Evolutionary conservation across 352 stramenopile genomes (phyloP).

Genomic region (Pythium guiyangense): DNA sequence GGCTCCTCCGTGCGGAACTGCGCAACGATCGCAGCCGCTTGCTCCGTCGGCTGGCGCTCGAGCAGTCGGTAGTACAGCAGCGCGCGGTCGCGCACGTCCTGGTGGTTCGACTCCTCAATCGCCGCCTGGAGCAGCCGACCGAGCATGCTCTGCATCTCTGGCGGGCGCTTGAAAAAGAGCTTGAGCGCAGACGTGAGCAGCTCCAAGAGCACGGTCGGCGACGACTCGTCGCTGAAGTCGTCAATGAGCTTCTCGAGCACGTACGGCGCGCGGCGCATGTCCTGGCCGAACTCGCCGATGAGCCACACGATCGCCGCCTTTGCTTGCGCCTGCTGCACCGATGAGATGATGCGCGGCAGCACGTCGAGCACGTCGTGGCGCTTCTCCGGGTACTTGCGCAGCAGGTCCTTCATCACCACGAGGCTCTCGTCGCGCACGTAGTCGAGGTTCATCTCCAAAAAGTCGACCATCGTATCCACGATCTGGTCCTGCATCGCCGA

Average conservation of each 20-base stretch:
- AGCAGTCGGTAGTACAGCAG: slow-evolving; percentile 98
- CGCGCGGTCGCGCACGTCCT: slow-evolving; percentile 96
- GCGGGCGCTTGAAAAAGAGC: slow-evolving; percentile 97
- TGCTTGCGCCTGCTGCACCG: slow-evolving; percentile 74
- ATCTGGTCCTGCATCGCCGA: slow-evolving; percentile 82
- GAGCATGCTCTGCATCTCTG: slow-evolving; percentile 98
- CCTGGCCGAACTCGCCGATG: slow-evolving; percentile 95
- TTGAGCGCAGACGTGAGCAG: slow-evolving; percentile 96
- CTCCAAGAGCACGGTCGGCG: slow-evolving; percentile 89
- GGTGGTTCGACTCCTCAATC: slow-evolving; percentile 94
- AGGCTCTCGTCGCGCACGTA: slow-evolving; percentile 96
- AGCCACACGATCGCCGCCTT: slow-evolving; percentile 96
- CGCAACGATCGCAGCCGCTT: slow-evolving; percentile 86
- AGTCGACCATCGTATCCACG: slow-evolving; percentile 94
- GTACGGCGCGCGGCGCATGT: slow-evolving; percentile 93
- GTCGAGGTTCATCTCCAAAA: slow-evolving; percentile 95
- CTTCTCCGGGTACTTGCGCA: slow-evolving; percentile 95
- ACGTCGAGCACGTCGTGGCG: slow-evolving; percentile 89
- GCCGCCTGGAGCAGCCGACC: slow-evolving; percentile 91
- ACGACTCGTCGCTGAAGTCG: slow-evolving; percentile 89
- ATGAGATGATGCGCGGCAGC: slow-evolving; percentile 64
- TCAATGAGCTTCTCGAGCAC: slow-evolving; percentile 96
- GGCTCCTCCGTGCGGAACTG: slow-evolving; percentile 73
- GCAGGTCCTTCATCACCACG: slow-evolving; percentile 93
- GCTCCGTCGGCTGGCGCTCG: slow-evolving; percentile 87